Conservation (phyloP, 768 basidiomycete species). For the Rhodotorula diobovata region DNA sequence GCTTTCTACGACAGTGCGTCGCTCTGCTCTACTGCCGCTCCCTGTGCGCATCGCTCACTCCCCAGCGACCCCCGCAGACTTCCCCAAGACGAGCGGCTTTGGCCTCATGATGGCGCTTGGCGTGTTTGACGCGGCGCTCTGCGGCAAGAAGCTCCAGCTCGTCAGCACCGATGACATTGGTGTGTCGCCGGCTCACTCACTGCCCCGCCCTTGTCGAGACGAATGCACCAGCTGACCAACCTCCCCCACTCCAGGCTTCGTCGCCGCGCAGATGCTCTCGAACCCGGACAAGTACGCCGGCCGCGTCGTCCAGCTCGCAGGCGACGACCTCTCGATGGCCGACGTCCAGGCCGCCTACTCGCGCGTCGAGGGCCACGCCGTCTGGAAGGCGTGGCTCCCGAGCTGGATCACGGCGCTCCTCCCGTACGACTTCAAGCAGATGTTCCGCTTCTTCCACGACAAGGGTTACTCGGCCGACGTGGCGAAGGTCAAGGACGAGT, state of each 20-base stretch:
- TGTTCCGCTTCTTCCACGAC: slow-evolving; percentile 33
- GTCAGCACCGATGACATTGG: slow-evolving; percentile 44
- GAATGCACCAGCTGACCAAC: background rate
- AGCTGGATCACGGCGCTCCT: background rate
- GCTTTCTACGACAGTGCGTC: slow-evolving; percentile 45
- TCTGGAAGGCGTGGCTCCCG: slow-evolving; percentile 31
- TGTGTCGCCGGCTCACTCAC: background rate
- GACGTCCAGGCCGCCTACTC: slow-evolving; percentile 23
- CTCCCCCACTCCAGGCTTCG: background rate
- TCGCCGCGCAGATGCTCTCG: slow-evolving; percentile 42
- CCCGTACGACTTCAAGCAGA: slow-evolving; percentile 15
- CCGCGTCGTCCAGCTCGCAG: slow-evolving; percentile 34
- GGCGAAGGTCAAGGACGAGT: slow-evolving; percentile 28
- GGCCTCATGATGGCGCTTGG: slow-evolving; percentile 37
- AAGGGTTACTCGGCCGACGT: slow-evolving; percentile 34
- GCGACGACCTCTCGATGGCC: slow-evolving; percentile 35
- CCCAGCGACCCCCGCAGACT: background rate
- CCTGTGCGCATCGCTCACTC: background rate
- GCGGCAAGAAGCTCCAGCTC: slow-evolving; percentile 30
- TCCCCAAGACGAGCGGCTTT: slow-evolving; percentile 10
- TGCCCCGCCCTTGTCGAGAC: background rate
- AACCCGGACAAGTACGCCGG: slow-evolving; percentile 28
- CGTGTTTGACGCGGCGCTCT: slow-evolving; percentile 35
- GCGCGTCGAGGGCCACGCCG: slow-evolving; percentile 20
- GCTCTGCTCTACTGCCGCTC: background rate